Evolutionary conservation across 2,329 filamentous ascomycete species (phyloP), one percentile per base, ranked within the genome.

Genomic region (Coniochaeta pulveracea): DNA sequence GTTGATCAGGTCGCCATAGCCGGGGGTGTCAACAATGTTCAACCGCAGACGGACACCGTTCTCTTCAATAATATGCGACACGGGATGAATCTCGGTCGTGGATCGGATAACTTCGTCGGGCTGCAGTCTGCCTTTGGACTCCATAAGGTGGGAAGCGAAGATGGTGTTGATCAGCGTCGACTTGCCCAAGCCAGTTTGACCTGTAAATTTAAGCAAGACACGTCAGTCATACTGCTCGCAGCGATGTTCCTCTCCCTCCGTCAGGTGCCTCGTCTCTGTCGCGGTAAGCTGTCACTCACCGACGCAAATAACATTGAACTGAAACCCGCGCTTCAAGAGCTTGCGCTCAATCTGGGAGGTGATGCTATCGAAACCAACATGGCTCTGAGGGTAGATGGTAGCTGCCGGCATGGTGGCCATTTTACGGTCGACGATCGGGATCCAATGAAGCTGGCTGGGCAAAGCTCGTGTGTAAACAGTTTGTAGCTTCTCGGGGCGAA

Each of bases 291-390:
- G n/a, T n/a, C 23, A 80, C 89, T 60, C 72, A 96, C 91, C 91
- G 34, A 96, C 91, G 61, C 88, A 95, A 63, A 96, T 96, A 56
- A 96, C 82, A 61, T 98, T 98, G 78, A 98, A 98, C 66, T 98
- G 91, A 66, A 98, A 98, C 52, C 91, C 91, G 66, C 91, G 86
- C 76, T 98, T 98, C 68, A 98, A 64, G 58, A 96, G 81, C 81
- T 98, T 98, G 69, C 85, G 83, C 80, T 98, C 91, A 52, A 98
- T 98, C 72, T 98, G 91, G 48, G 81, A 86, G 51, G 91, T 98
- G 73, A 98, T 98, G 71, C 86, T 95, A 72, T 98, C 91, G 71
- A 98, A 98, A 76, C 91, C 91, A 62, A 98, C 91, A 73, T 96
- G 91, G 80, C 81, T 93, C 61, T 91, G 80, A 55, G 91, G 91